These are phyloP conservation scores for Cercophora sp. DNA, from an alignment of 495 filamentous ascomycete genomes.

Conservation along the genomic window DNA sequence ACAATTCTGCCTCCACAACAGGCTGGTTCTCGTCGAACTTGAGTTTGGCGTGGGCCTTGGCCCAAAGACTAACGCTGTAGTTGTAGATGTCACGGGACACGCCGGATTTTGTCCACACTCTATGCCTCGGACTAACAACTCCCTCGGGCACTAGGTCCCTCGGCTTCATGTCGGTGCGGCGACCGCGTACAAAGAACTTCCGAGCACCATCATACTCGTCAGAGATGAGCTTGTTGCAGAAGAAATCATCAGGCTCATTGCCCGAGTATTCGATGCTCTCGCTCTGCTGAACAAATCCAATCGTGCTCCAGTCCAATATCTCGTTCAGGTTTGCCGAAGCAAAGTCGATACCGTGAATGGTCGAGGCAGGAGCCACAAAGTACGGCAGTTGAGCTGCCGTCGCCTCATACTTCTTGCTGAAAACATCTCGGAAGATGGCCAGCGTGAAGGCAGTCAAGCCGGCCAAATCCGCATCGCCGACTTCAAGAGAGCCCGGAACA, in stretches of 20 bases:
- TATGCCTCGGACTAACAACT: slow-evolving; percentile 24
- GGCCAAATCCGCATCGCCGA: slow-evolving; percentile 37
- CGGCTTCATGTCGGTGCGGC: slow-evolving; percentile 43
- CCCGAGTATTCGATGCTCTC: slow-evolving; percentile 48
- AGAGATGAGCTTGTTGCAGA: slow-evolving; percentile 63
- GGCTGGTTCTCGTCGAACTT: slow-evolving; percentile 61
- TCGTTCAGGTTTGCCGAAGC: slow-evolving; percentile 18
- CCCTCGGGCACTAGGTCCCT: slow-evolving; percentile 37
- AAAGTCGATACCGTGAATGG: slow-evolving; percentile 27
- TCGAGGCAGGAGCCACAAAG: slow-evolving; percentile 69
- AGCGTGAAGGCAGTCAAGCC: slow-evolving; percentile 66
- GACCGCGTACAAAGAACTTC: slow-evolving; percentile 49
- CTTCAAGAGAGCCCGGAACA: slow-evolving; percentile 33
- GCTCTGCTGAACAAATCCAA: slow-evolving; percentile 51
- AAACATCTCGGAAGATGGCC: slow-evolving; percentile 76
- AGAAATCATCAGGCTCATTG: slow-evolving; percentile 49
- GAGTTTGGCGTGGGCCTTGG: slow-evolving; percentile 22
- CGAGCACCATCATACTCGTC: slow-evolving; percentile 73
- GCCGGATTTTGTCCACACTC: slow-evolving; percentile 23
- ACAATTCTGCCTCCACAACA: slow-evolving; percentile 68
- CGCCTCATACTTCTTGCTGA: slow-evolving; percentile 76
- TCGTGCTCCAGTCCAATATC: slow-evolving; percentile 63
- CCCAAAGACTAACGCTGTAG: slow-evolving; percentile 43
- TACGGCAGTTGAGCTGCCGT: slow-evolving; percentile 68
- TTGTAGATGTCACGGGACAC: slow-evolving; percentile 35